These are phyloP conservation scores for Cercospora zeina DNA, from an alignment of 2,329 filamentous ascomycete species.

Conservation along the genomic window DNA sequence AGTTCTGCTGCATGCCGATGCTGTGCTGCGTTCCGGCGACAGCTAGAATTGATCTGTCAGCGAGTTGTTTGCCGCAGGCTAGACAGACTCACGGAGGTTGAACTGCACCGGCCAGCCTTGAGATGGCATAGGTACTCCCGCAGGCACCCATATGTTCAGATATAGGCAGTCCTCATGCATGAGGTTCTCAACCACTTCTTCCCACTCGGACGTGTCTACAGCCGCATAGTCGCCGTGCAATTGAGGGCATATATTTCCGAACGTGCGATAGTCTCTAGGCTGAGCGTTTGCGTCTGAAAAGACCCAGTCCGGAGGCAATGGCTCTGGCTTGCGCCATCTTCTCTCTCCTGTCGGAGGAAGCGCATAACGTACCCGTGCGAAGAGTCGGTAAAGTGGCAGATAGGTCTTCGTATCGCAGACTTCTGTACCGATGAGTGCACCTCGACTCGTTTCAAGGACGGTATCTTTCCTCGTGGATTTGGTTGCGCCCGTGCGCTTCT, in stretches of 20 bases:
- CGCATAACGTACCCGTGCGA: conserved; percentile 25
- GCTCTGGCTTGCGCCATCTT: conserved; percentile 28
- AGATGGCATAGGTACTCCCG: conserved; percentile 19
- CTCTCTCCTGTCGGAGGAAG: conserved; percentile 23
- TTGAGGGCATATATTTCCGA: conserved; percentile 27
- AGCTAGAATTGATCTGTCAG: conserved; percentile 11
- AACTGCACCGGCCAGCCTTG: conserved; percentile 29
- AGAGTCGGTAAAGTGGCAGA: conserved; percentile 24
- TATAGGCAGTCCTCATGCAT: conserved; percentile 29
- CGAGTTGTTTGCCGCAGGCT: too few relatives aligned
- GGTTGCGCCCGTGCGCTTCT: conserved; percentile 16
- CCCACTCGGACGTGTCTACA: conserved; percentile 10
- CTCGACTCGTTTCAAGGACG: conserved; percentile 22
- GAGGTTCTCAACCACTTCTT: conserved; percentile 21
- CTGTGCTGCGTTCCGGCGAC: conserved; percentile 16
- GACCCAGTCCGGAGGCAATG: conserved; percentile 26
- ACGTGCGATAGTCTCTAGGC: conserved; percentile 22
- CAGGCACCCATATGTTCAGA: conserved; percentile 28
- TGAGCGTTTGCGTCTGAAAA: conserved; percentile 26
- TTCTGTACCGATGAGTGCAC: conserved; percentile 24
- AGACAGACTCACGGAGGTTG: conserved; percentile 18
- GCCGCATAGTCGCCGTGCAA: conserved; percentile 11
- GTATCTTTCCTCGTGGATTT: conserved; percentile 22
- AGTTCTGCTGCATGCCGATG: conserved; percentile 24
- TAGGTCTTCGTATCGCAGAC: conserved; percentile 22